Conservation (phyloP, 768 basidiomycete genomes). For the Floccularia luteovirens region DNA sequence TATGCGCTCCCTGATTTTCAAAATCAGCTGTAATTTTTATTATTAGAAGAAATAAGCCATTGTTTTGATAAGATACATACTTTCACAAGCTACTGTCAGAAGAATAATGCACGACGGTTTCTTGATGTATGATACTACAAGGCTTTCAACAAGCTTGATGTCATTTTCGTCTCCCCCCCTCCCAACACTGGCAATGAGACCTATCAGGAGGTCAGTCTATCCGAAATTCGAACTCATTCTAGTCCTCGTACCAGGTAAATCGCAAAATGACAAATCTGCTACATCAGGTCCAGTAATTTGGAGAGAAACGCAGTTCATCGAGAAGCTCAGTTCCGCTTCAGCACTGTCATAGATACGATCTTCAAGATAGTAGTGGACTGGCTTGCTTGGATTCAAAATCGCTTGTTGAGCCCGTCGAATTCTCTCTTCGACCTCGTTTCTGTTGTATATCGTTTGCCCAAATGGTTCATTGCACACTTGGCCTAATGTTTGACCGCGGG, state of each 20-base stretch:
- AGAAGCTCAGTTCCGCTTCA: conserved; percentile 27
- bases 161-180: conserved; percentile 37
- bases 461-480: conserved; percentile 26
- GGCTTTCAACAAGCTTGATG: conserved; percentile 42
- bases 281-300: conserved; percentile 45
- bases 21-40: conserved; percentile 32
- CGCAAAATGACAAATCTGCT: conserved; percentile 51
- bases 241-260: conserved; percentile 34
- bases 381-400: conserved; percentile 43
- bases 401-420: conserved; percentile 54
- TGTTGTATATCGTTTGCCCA: conserved; percentile 35
- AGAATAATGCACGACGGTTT: conserved; percentile 49
- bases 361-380: conserved; percentile 21
- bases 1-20: conserved; percentile 60
- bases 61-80: conserved; percentile 22
- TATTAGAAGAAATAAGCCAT: not conserved
- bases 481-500: conserved; percentile 19
- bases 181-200: conserved; percentile 44
- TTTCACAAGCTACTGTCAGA: conserved; percentile 47
- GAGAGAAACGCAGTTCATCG: conserved; percentile 40
- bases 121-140: conserved; percentile 44
- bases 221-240: not conserved
- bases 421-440: conserved; percentile 46
- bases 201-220: conserved; percentile 13
- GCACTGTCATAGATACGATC: conserved; percentile 16